Base-by-base conservation (phyloP, 2,329 filamentous ascomycete genomes). In the Talaromyces sp. region DNA sequence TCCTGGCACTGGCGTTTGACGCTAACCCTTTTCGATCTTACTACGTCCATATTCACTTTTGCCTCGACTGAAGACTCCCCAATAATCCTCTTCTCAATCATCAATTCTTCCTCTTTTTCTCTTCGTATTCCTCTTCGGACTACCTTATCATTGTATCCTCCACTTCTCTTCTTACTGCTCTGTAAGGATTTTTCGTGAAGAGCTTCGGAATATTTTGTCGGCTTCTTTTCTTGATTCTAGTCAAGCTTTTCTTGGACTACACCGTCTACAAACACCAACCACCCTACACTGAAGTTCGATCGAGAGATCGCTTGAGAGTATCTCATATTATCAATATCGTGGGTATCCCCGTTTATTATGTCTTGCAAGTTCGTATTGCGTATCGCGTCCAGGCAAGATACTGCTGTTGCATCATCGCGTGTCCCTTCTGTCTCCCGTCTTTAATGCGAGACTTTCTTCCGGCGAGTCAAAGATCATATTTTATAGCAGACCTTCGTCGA, bases 41-140 rank as follows among this genome's bases (percentile, higher is more conserved):
- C 56, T 59, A 59, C 56, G 35, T 43, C 35, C 56, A 58, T 58
- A 24, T 39, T 58, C 54, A 57, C 54, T 41, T 58, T 58, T 58
- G 54, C 54, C 54, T 43, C 37, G 31, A 54, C 50, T 19, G 27
- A 22, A 47, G 47, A 14, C 47, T 49, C 50, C 6, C 9, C 27
- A 35, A 13, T 35, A 35, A 4, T 35, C 11, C 16, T 54, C 50
- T 35, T 35, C 31, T 19, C 16, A 11, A 19, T 13, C 50, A 35
- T 54, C 50, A 54, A 54, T 35, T 35, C 31, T 54, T 22, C 50
- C 31, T 52, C 49, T 33, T 33, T 33, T 52, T 31, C 27, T 10
- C 22, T 27, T 50, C 47, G 27, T 27, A 31, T 52, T 9, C 49
- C n/a, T 33, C 27, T 19, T 52, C 49, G 10, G 49, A 33, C 49